Base-by-base conservation (phyloP, 768 basidiomycete genomes). In the Kwoniella dejecticola region DNA sequence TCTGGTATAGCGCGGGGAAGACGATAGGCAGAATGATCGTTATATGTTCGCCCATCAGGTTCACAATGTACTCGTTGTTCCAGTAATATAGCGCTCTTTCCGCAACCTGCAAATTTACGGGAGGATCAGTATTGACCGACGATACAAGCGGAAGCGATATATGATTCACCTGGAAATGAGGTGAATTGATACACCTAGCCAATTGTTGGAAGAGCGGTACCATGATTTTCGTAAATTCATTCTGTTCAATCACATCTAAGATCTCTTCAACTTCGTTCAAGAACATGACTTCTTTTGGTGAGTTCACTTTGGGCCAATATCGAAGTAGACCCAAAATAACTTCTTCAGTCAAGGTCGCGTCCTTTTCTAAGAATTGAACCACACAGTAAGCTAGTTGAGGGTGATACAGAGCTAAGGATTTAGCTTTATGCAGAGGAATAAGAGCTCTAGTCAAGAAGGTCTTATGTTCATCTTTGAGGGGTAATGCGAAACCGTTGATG, bases 41-140 rank as follows among this genome's bases (percentile, higher is more conserved):
- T 66, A 98, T 84, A 77, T 98, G 98, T 74, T 98, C 93, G 79
- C 91, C 91, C 91, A 99, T 98, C 53, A 99, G 85, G 79, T 96
- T 99, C 71, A 99, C 91, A 68, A 98, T 94, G 81, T 98, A 99
- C 81, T 98, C 96, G 81, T 98, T 98, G 82, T 98, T 97, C 96
- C 96, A 99, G 79, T 96, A 98, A 69, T 96, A 84, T 62, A 99
- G 80, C 2, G 95, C 95, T 42, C 96, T 86, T 79, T 99, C 96
- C 5, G 96, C 95, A 29, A 99, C 95, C 80, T 80, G 60, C 4
- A 6, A 30, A 19, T 46, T 1, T 13, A 3, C 33, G 33, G 10
- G 42, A 8, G 15, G 27, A 19, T 45, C 41, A 45, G 44, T 21
- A 42, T 42, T 6, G 6, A 42, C 26, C 40, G 49, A 50, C 7